These are phyloP conservation scores for Thuidium tamariscinum DNA, from an alignment of 225 moss, liverwort and hornwort species.

Conservation along the genomic window DNA sequence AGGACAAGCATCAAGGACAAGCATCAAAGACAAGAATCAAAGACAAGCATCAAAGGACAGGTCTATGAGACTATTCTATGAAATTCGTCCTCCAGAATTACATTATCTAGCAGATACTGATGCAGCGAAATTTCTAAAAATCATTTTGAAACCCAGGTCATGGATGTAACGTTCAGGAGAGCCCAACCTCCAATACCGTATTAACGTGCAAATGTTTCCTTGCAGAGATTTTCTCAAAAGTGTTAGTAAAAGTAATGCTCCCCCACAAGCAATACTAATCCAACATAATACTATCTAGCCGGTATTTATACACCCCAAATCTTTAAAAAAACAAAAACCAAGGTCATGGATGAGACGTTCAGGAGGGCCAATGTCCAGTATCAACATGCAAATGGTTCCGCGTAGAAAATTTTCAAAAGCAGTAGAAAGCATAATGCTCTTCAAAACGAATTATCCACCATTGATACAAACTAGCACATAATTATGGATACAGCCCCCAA, in stretches of 20 bases:
- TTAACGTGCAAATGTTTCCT: background rate
- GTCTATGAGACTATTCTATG: background rate
- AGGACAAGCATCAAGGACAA: background rate
- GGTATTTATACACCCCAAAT: background rate
- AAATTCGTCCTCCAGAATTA: background rate
- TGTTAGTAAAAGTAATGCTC: background rate
- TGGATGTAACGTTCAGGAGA: background rate
- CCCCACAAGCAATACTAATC: background rate
- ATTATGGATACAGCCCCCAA: no score
- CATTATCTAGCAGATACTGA: background rate
- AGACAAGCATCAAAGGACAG: conserved; percentile 7
- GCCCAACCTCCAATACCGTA: background rate
- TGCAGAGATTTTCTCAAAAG: background rate
- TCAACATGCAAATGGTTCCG: background rate
- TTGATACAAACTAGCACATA: no score
- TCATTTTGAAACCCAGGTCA: background rate
- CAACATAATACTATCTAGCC: background rate
- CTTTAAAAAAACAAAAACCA: background rate
- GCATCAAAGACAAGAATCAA: conserved; percentile 3
- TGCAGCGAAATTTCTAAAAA: background rate
- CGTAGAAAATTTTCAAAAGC: background rate
- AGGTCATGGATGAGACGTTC: background rate
- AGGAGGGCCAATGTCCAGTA: background rate
- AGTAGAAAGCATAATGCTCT: background rate
- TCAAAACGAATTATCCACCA: background rate